These are phyloP conservation scores for Nemania abortiva DNA, from an alignment of 2,329 filamentous ascomycete species.

Conservation along the genomic window DNA sequence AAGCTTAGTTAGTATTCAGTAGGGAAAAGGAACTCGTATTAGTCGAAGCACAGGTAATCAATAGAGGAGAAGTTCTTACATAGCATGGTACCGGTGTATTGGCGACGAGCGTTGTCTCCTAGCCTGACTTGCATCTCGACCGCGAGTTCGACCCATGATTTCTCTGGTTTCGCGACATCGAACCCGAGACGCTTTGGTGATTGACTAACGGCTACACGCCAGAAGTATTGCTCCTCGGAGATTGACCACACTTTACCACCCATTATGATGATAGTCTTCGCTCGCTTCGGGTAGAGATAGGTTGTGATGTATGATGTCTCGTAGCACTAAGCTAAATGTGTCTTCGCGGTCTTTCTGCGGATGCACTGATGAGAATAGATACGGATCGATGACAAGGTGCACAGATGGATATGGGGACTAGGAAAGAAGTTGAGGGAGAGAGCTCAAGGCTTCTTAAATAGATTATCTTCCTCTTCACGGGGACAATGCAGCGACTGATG, in stretches of 20 bases:
- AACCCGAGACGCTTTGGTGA: constrained; percentile 53
- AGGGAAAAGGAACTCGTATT: constrained; percentile 6
- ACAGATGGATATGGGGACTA: too few relatives aligned
- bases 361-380: too few relatives aligned
- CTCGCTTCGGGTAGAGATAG: background rate
- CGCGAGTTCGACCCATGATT: constrained; percentile 55
- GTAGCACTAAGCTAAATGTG: background rate
- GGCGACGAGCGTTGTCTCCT: constrained; percentile 53
- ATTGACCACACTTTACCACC: constrained; percentile 64
- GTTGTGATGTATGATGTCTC: background rate
- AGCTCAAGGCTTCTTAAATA: background rate
- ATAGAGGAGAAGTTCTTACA: constrained; percentile 51
- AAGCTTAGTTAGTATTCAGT: constrained; percentile 5
- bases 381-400: too few relatives aligned
- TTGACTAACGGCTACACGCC: constrained; percentile 56
- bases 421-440: too few relatives aligned
- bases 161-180: constrained; percentile 46
- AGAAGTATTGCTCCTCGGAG: constrained; percentile 64
- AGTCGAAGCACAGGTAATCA: background rate
- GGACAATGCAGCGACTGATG: background rate
- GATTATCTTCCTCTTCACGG: background rate
- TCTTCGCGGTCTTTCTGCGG: background rate
- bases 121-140: constrained; percentile 55
- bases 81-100: constrained; percentile 56
- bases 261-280: constrained; percentile 49